Conservation (phyloP, 257 asterid genomes). For the Gardenia jasminoides region DNA sequence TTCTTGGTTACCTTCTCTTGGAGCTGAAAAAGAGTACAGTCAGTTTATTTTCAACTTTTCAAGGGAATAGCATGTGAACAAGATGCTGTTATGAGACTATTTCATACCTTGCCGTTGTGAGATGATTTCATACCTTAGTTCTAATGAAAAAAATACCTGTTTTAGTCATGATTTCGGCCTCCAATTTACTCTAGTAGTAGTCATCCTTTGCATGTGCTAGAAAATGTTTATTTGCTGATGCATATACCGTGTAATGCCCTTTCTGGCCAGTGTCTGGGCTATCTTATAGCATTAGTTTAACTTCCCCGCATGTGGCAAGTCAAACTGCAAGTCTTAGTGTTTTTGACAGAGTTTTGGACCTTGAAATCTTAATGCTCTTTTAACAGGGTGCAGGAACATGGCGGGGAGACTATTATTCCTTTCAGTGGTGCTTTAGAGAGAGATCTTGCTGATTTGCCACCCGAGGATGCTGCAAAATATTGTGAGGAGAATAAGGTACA, state of each 20-base stretch:
- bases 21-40: not conserved
- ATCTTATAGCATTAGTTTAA: not conserved
- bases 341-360: not conserved
- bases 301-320: not conserved
- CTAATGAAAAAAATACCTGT: not conserved
- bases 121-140: not conserved
- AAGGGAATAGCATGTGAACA: not conserved
- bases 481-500: constrained; percentile 93
- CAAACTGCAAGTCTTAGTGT: not conserved
- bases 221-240: not conserved
- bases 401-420: constrained; percentile 88
- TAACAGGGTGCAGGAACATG: constrained; percentile 98
- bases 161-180: not conserved
- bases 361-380: not conserved
- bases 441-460: constrained; percentile 76
- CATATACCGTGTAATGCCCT: not conserved
- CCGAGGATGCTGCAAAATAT: constrained; percentile 87
- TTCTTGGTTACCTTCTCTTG: not conserved
- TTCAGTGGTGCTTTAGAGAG: constrained; percentile 91
- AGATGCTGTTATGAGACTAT: not conserved
- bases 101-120: not conserved
- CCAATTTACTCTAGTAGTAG: not conserved
- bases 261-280: not conserved
- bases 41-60: not conserved
- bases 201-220: not conserved